Percentiles rank a stretch among this genome's conserved stretches.
These are phyloP conservation scores for Lentinus tigrinus DNA, from an alignment of 768 basidiomycete species.

Conservation along the genomic window DNA sequence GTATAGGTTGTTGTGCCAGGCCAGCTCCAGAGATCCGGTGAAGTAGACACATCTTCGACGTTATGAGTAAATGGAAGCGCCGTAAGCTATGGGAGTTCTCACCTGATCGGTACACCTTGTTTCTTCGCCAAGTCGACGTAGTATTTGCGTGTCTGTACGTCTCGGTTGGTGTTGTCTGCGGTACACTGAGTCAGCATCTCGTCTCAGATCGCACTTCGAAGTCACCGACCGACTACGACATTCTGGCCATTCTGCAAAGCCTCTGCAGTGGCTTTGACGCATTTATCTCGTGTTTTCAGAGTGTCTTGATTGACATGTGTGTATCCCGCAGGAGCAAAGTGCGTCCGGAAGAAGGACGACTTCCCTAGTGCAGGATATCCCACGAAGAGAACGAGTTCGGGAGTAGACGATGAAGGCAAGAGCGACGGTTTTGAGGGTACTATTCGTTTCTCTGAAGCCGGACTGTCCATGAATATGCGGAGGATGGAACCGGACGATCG, in stretches of 20 bases:
- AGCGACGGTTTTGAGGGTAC: constrained; percentile 52
- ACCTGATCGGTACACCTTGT: constrained; percentile 57
- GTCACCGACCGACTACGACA: constrained; percentile 70
- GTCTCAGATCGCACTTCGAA: neutral
- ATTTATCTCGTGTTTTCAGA: constrained; percentile 71
- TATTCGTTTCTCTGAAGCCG: constrained; percentile 43
- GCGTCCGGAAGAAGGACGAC: constrained; percentile 68
- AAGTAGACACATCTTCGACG: constrained; percentile 69
- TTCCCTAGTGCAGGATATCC: constrained; percentile 75
- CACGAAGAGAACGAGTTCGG: constrained; percentile 59
- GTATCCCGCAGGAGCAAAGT: constrained; percentile 72
- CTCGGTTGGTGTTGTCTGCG: constrained; percentile 93
- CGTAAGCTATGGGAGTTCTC: neutral
- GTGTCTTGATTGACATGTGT: constrained; percentile 86
- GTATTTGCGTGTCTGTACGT: constrained; percentile 59
- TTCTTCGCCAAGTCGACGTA: constrained; percentile 71
- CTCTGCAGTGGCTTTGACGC: constrained; percentile 61
- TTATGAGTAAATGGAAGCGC: neutral
- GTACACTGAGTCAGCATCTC: neutral
- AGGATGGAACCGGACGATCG: neutral
- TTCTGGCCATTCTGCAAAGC: constrained; percentile 55
- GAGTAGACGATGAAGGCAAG: constrained; percentile 29
- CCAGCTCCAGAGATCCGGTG: constrained; percentile 72
- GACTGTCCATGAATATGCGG: neutral
- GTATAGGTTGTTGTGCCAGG: constrained; percentile 93